phyloP scores from a whole-genome alignment of 495 filamentous ascomycete species.

The Tetracladium marchalianum region DNA sequence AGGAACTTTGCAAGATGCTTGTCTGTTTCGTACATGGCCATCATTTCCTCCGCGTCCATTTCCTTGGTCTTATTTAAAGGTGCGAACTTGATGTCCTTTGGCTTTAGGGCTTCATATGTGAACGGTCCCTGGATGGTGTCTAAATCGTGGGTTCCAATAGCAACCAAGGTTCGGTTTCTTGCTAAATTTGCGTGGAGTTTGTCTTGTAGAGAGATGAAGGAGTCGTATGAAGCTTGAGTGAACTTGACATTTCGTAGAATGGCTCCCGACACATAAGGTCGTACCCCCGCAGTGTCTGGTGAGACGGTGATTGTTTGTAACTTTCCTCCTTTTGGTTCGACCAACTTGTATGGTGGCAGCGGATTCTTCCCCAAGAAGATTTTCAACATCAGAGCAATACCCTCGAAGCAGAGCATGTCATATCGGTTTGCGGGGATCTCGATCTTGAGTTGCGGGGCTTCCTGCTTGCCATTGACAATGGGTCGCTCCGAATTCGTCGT shows the following conservation, averaged over 20 bases:
- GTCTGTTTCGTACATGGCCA: constrained; percentile 93
- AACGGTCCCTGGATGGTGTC: constrained; percentile 92
- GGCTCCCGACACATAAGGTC: constrained; percentile 78
- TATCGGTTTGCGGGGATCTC: constrained; percentile 98
- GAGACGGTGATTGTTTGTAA: constrained; percentile 70
- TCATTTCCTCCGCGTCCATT: constrained; percentile 82
- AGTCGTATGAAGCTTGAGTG: constrained; percentile 81
- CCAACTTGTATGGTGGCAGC: constrained; percentile 69
- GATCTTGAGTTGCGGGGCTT: constrained; percentile 90
- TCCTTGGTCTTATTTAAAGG: constrained; percentile 84
- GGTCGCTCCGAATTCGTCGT: constrained; percentile 67
- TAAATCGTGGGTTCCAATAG: constrained; percentile 94
- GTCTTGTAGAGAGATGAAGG: constrained; percentile 96
- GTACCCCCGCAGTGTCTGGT: constrained; percentile 67
- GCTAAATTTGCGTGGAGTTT: constrained; percentile 97
- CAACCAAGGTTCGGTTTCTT: constrained; percentile 80
- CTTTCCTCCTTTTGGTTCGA: constrained; percentile 59
- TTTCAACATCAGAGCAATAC: constrained; percentile 89
- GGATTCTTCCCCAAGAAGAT: constrained; percentile 72
- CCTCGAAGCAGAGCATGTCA: constrained; percentile 98
- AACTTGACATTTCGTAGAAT: constrained; percentile 87
- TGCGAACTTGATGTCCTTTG: constrained; percentile 83
- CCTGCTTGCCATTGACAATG: constrained; percentile 66
- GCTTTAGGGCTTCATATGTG: constrained; percentile 86
- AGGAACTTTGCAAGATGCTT: constrained; percentile 70